phyloP scores from a whole-genome alignment of 768 basidiomycete species.

The Pisolithus orientalis region DNA sequence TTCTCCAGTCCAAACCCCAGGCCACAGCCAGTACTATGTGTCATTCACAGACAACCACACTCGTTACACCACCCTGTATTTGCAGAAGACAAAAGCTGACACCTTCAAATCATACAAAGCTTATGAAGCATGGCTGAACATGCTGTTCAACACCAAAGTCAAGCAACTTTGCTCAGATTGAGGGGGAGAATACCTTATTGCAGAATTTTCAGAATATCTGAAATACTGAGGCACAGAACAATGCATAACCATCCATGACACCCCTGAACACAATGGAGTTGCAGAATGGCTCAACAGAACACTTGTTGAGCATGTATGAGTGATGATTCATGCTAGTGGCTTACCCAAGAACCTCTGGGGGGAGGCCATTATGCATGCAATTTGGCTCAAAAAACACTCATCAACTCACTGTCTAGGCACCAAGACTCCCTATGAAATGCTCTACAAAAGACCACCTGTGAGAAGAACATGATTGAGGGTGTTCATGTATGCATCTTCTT shows the following conservation, averaged over 20 bases:
- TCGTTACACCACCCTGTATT: background rate
- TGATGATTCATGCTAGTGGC: background rate
- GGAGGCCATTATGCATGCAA: background rate
- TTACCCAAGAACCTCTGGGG: background rate
- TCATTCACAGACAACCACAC: constrained; percentile 9
- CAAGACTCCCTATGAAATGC: no score
- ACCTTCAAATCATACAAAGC: constrained; percentile 3
- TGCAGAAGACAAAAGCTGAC: constrained; percentile 1
- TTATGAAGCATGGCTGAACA: constrained; percentile 1
- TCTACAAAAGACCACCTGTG: no score
- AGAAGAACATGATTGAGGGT: background rate
- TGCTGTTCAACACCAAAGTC: background rate
- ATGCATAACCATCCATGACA: constrained; percentile 36
- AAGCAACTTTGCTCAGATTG: constrained; percentile 4
- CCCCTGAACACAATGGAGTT: constrained; percentile 39
- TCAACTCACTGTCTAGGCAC: no score
- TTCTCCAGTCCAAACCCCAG: constrained; percentile 22
- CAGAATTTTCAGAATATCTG: background rate
- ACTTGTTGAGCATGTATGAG: background rate
- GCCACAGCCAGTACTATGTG: constrained; percentile 8
- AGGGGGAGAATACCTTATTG: constrained; percentile 30
- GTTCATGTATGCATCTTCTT: no score
- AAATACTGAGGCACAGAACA: constrained; percentile 6
- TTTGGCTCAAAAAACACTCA: background rate
- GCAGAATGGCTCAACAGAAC: constrained; percentile 11